A percentile compares a stretch with the other conserved stretches of the same genome.
Conservation (phyloP, 768 basidiomycete genomes). For the Neoboletus magnificus region DNA sequence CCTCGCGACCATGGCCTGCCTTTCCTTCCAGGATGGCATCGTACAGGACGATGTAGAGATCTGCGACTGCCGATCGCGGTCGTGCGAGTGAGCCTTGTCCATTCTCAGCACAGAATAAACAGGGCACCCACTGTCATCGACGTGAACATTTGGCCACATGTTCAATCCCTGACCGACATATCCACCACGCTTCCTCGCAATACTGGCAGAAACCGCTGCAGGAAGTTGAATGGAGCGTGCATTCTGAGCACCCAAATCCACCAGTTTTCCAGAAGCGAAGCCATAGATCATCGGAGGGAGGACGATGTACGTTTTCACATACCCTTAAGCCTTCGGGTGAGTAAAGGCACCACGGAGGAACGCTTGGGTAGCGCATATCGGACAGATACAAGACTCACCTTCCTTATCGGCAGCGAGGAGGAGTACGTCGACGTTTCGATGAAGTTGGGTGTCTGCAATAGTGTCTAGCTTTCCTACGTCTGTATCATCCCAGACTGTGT, state of each 20-base stretch:
- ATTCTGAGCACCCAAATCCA: conserved; percentile 45
- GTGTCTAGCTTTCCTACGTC: conserved; percentile 45
- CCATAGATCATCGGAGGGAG: conserved; percentile 61
- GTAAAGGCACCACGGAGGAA: not conserved
- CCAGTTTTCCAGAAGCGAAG: conserved; percentile 45
- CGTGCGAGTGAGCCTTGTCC: not conserved
- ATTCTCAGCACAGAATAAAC: not conserved
- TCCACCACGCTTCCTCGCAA: conserved; percentile 53
- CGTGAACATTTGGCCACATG: conserved; percentile 57
- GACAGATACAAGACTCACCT: conserved; percentile 29
- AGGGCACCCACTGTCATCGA: conserved; percentile 39
- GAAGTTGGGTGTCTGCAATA: conserved; percentile 43
- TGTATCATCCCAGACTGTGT: conserved; percentile 47
- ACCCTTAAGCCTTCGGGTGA: conserved; percentile 11
- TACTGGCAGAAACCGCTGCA: conserved; percentile 37
- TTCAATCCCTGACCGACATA: conserved; percentile 59
- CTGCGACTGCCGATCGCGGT: conserved; percentile 22
- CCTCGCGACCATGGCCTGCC: conserved; percentile 36
- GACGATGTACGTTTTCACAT: conserved; percentile 39
- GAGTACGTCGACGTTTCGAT: conserved; percentile 48
- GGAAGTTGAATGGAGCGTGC: conserved; percentile 57
- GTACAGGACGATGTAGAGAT: conserved; percentile 44
- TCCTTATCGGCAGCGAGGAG: conserved; percentile 47
- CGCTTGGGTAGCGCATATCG: too few species aligned
- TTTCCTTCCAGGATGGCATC: conserved; percentile 32